phyloP scores from a whole-genome alignment of 176 grass and related monocot species.

The Aegilops speltoides region DNA sequence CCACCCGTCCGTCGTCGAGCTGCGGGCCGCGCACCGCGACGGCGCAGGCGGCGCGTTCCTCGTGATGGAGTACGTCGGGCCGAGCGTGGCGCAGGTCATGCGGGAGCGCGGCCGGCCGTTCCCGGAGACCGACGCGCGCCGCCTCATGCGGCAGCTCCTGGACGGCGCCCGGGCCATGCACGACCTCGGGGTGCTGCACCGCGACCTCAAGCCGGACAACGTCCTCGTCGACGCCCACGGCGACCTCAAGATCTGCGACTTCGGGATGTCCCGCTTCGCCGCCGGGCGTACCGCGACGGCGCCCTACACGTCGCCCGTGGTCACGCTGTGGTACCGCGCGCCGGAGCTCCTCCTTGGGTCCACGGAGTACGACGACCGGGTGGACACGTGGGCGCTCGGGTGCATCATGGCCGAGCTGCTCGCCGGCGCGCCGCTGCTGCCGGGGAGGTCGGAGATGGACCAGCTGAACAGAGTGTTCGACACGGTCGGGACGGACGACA shows the following conservation, averaged over 20 bases:
- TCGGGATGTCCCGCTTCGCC: constrained; percentile 22
- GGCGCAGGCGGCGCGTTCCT: neutral
- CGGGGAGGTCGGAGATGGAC: constrained; percentile 33
- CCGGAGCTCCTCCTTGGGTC: constrained; percentile 41
- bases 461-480: constrained; percentile 37
- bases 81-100: constrained; percentile 28
- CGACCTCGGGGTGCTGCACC: constrained; percentile 53
- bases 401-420: constrained; percentile 54
- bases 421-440: constrained; percentile 23
- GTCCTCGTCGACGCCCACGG: constrained; percentile 35
- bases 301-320: constrained; percentile 36
- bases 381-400: constrained; percentile 47
- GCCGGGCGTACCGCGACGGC: neutral
- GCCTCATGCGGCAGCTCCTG: constrained; percentile 37
- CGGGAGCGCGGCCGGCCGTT: constrained; percentile 13
- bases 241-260: constrained; percentile 50
- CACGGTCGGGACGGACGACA: constrained; percentile 1
- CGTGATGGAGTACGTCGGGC: constrained; percentile 41
- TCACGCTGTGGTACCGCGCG: constrained; percentile 40
- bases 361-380: constrained; percentile 22
- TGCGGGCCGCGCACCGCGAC: neutral
- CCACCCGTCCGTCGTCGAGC: constrained; percentile 35
- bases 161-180: constrained; percentile 19
- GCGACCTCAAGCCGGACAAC: constrained; percentile 75
- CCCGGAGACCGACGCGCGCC: constrained; percentile 16